A percentile compares a stretch with the other conserved stretches of the same genome.
These are phyloP conservation scores for Paramyrothecium sp. DNA, from an alignment of 2,329 filamentous ascomycete species.

Conservation along the genomic window DNA sequence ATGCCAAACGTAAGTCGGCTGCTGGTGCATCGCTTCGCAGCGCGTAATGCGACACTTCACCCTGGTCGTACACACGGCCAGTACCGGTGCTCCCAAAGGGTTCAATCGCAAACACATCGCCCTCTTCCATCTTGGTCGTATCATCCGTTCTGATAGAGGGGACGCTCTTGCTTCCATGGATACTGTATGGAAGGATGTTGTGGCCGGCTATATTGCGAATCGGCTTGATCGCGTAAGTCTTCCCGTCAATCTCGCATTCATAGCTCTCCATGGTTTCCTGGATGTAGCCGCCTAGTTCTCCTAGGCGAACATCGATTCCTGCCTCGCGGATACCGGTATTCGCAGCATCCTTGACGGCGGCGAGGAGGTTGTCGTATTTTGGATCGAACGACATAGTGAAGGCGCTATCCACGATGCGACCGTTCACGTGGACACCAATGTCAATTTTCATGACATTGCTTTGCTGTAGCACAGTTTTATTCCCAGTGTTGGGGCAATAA, in stretches of 20 bases:
- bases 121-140: slow-evolving; percentile 92
- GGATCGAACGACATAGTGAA: slow-evolving; percentile 75
- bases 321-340: slow-evolving; percentile 72
- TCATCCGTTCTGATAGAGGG: slow-evolving; percentile 83
- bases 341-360: slow-evolving; percentile 71
- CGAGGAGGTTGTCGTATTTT: slow-evolving; percentile 68
- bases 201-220: slow-evolving; percentile 84
- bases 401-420: slow-evolving; percentile 73
- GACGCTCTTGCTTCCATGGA: slow-evolving; percentile 86
- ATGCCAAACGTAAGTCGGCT: slow-evolving; percentile 40
- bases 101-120: slow-evolving; percentile 88
- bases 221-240: slow-evolving; percentile 73
- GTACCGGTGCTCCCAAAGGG: slow-evolving; percentile 90
- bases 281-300: slow-evolving; percentile 76
- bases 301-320: slow-evolving; percentile 83
- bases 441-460: slow-evolving; percentile 77
- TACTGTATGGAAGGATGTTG: slow-evolving; percentile 80
- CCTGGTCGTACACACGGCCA: slow-evolving; percentile 69
- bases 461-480: slow-evolving; percentile 63
- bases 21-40: slow-evolving; percentile 34
- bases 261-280: slow-evolving; percentile 92
- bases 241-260: slow-evolving; percentile 76
- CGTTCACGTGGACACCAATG: slow-evolving; percentile 74
- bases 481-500: slow-evolving; percentile 79
- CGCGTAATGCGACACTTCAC: slow-evolving; percentile 52